phyloP scores from a whole-genome alignment of 331 rosid species.

The Arachis monticola region DNA sequence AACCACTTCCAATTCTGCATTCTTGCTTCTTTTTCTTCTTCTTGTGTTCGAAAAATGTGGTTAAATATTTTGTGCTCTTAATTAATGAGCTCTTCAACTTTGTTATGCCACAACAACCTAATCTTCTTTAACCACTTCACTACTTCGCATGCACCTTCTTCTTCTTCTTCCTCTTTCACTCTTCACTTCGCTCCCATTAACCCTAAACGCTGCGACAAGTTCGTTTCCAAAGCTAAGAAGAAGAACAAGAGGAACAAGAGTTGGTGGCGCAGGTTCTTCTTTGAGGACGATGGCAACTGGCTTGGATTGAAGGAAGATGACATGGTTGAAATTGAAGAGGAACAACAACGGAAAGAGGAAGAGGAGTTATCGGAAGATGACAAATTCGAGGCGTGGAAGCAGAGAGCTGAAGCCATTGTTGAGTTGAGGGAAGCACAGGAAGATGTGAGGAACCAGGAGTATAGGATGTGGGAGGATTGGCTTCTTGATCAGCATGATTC shows the following conservation, averaged over 20 bases:
- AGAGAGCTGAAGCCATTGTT: constrained; percentile 82
- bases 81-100: constrained; percentile 73
- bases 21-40: no score
- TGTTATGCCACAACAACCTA: constrained; percentile 53
- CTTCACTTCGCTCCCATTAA: constrained; percentile 39
- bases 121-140: constrained; percentile 43
- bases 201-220: constrained; percentile 35
- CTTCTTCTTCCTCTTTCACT: constrained; percentile 31
- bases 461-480: constrained; percentile 90
- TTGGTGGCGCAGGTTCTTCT: constrained; percentile 78
- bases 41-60: constrained; percentile 55
- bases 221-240: constrained; percentile 60
- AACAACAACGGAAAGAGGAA: neutral
- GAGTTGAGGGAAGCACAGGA: constrained; percentile 85
- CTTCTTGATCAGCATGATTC: constrained; percentile 44
- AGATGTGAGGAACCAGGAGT: constrained; percentile 63
- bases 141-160: constrained; percentile 29
- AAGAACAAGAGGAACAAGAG: constrained; percentile 52
- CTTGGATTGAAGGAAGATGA: constrained; percentile 79
- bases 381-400: constrained; percentile 92
- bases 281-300: constrained; percentile 85
- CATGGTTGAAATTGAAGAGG: constrained; percentile 48
- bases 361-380: constrained; percentile 47
- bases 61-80: constrained; percentile 11
- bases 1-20: no score